Percentiles rank a stretch among this genome's conserved stretches.
Conservation (phyloP, 306 rosid species). For the Vachellia pachyceras region DNA sequence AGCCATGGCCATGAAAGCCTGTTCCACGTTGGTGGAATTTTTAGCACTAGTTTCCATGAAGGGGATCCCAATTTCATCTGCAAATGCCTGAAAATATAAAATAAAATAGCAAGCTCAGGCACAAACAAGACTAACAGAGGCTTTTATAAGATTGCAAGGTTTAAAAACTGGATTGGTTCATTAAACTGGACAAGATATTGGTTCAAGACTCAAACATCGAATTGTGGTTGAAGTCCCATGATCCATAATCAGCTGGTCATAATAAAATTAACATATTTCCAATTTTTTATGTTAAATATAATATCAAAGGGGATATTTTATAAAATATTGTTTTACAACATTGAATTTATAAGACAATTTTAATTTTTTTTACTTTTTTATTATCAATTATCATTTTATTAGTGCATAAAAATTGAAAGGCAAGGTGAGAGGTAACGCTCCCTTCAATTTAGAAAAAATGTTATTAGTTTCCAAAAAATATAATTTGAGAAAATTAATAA, state of each 20-base stretch:
- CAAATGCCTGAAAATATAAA: slow-evolving; percentile 63
- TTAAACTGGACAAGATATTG: not conserved
- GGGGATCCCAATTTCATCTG: slow-evolving; percentile 83
- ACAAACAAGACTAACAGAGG: slow-evolving; percentile 11
- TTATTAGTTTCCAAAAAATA: too few relatives aligned
- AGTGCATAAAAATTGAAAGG: too few relatives aligned
- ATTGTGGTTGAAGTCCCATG: too few relatives aligned
- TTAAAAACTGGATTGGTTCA: not conserved
- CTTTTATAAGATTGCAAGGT: not conserved
- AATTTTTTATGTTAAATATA: not conserved
- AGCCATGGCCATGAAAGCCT: slow-evolving; percentile 91
- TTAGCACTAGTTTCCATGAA: slow-evolving; percentile 90
- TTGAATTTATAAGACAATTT: too few relatives aligned
- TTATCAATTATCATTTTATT: too few relatives aligned
- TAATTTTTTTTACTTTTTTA: too few relatives aligned
- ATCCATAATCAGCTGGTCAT: not conserved
- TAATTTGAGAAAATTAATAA: too few relatives aligned
- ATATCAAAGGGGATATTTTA: not conserved
- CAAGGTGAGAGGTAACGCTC: too few relatives aligned
- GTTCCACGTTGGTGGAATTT: slow-evolving; percentile 71
- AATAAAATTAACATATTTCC: not conserved
- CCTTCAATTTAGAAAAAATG: not conserved
- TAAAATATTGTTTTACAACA: not conserved
- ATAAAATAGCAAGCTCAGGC: slow-evolving; percentile 31
- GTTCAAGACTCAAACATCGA: not conserved